These are phyloP conservation scores for Ehretia macrophylla DNA, from an alignment of 257 asterid genomes.

Conservation along the genomic window DNA sequence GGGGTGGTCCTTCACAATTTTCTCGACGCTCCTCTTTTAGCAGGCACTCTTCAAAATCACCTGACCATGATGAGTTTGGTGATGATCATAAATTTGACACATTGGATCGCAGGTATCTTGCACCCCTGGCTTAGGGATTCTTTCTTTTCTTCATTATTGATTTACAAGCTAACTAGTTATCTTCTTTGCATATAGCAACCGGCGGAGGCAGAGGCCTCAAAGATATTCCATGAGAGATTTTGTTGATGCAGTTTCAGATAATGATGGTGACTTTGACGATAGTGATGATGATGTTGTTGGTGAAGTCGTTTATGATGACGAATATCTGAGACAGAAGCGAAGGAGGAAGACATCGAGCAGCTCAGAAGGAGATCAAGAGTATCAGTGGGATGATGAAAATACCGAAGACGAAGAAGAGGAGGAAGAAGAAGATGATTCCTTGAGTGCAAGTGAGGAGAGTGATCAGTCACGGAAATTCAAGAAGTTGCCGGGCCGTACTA, in stretches of 20 bases:
- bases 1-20: slow-evolving; percentile 60
- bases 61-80: slow-evolving; percentile 48
- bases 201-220: slow-evolving; percentile 83
- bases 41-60: slow-evolving; percentile 55
- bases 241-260: slow-evolving; percentile 64
- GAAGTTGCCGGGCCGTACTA: slow-evolving; percentile 51
- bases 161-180: slow-evolving; percentile 1
- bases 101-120: slow-evolving; percentile 64
- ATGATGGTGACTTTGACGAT: slow-evolving; percentile 68
- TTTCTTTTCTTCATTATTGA: not conserved
- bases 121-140: slow-evolving; percentile 2
- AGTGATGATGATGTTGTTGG: slow-evolving; percentile 95
- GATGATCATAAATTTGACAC: slow-evolving; percentile 45
- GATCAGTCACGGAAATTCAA: slow-evolving; percentile 41
- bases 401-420: slow-evolving; percentile 90
- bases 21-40: slow-evolving; percentile 34
- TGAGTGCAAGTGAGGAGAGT: slow-evolving; percentile 66
- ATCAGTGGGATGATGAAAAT: slow-evolving; percentile 65
- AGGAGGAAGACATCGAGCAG: slow-evolving; percentile 64
- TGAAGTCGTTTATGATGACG: slow-evolving; percentile 90
- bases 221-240: slow-evolving; percentile 66
- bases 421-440: slow-evolving; percentile 56
- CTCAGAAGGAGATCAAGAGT: slow-evolving; percentile 93
- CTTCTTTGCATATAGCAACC: slow-evolving; percentile 41
- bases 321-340: slow-evolving; percentile 56